Evolutionary conservation across 768 basidiomycete genomes (phyloP).

Genomic region (Pleurotus djamor): DNA sequence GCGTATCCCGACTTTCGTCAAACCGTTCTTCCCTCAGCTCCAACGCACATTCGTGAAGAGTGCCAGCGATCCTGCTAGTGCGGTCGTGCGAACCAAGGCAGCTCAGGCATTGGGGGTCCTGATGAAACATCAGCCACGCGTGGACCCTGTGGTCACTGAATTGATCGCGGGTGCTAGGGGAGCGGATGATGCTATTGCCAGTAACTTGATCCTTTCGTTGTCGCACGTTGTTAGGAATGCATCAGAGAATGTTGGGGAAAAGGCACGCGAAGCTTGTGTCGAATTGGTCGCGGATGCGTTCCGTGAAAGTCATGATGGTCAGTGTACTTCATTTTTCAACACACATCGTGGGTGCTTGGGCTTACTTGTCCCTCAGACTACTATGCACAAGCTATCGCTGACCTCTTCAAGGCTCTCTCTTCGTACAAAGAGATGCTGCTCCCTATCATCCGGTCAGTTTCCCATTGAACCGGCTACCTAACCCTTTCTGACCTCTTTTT

Average conservation of each 20-base stretch:
- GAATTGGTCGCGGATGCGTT: slow-evolving; percentile 83
- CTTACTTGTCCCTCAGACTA: slow-evolving; percentile 45
- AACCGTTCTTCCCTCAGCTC: slow-evolving; percentile 97
- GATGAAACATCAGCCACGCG: slow-evolving; percentile 88
- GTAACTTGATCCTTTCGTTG: slow-evolving; percentile 74
- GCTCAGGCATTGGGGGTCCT: slow-evolving; percentile 84
- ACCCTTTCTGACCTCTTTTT: too few relatives aligned
- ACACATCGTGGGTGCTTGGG: background rate
- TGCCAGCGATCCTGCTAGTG: slow-evolving; percentile 74
- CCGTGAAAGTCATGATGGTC: slow-evolving; percentile 68
- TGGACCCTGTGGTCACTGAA: slow-evolving; percentile 94
- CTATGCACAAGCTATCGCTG: slow-evolving; percentile 64
- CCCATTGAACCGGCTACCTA: background rate
- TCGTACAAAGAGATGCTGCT: slow-evolving; percentile 60
- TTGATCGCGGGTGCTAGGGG: slow-evolving; percentile 58
- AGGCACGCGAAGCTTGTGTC: slow-evolving; percentile 66
- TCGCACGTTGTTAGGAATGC: slow-evolving; percentile 73
- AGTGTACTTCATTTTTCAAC: slow-evolving; percentile 8
- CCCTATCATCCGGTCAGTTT: slow-evolving; percentile 63
- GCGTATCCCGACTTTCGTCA: slow-evolving; percentile 84
- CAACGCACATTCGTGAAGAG: slow-evolving; percentile 97
- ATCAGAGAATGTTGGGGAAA: slow-evolving; percentile 73
- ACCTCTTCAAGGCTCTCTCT: slow-evolving; percentile 62
- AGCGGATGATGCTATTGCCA: slow-evolving; percentile 69
- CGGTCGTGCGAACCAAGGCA: slow-evolving; percentile 77